Conservation (phyloP, 208 protist genomes). For the Leishmania mexicana region DNA sequence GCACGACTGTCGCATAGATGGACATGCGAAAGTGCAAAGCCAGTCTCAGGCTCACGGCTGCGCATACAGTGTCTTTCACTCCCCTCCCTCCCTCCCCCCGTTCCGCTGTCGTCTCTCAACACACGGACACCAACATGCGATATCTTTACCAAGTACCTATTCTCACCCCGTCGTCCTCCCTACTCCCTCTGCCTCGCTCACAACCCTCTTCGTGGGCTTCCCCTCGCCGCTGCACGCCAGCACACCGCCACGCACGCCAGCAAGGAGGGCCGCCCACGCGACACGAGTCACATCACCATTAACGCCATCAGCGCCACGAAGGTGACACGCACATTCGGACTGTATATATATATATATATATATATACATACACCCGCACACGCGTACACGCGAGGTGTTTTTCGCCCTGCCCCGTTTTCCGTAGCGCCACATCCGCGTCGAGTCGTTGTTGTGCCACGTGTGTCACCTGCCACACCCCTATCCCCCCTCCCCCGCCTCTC, state of each 20-base stretch:
- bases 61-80: not conserved
- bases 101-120: not conserved
- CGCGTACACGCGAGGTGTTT: too few relatives aligned
- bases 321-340: not conserved
- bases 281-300: not conserved
- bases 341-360: too few relatives aligned
- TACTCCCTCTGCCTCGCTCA: not conserved
- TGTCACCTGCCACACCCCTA: too few relatives aligned
- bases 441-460: too few relatives aligned
- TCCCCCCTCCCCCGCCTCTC: too few relatives aligned
- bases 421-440: too few relatives aligned
- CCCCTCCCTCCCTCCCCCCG: not conserved
- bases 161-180: not conserved
- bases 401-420: too few relatives aligned
- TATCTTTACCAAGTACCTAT: not conserved
- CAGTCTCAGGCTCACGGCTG: not conserved
- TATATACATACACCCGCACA: too few relatives aligned
- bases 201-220: not conserved
- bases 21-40: not conserved
- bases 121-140: not conserved
- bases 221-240: not conserved
- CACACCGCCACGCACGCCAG: too few relatives aligned
- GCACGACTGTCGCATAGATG: not conserved
- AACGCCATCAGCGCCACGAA: not conserved
- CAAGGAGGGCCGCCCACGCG: not conserved